phyloP scores from a whole-genome alignment of 768 basidiomycete species.

The Panaeolus cyanescens region DNA sequence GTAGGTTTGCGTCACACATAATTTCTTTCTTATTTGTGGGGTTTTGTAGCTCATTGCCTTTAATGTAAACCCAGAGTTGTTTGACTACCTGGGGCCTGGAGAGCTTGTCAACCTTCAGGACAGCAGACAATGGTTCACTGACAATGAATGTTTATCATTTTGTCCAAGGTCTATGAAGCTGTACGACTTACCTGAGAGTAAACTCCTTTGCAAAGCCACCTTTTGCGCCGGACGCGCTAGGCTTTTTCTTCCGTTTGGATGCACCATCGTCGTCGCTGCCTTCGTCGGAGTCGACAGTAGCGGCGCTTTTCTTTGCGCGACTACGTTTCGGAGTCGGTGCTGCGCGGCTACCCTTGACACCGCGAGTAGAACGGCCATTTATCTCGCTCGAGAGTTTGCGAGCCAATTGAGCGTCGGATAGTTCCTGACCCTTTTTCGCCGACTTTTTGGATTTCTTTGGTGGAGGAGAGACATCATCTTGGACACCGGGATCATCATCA shows the following conservation, averaged over 20 bases:
- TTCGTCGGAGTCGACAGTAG: constrained; percentile 54
- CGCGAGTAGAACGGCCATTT: constrained; percentile 60
- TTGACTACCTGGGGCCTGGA: constrained; percentile 93
- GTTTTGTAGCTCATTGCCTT: constrained; percentile 79
- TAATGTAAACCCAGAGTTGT: constrained; percentile 88
- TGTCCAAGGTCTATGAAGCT: constrained; percentile 8
- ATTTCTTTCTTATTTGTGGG: constrained; percentile 84
- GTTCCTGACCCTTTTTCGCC: constrained; percentile 47
- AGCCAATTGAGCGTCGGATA: constrained; percentile 72
- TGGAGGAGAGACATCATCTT: constrained; percentile 32
- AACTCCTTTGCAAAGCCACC: constrained; percentile 84
- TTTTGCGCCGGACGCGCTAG: constrained; percentile 54
- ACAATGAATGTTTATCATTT: constrained; percentile 9
- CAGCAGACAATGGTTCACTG: constrained; percentile 72
- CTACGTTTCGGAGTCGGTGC: constrained; percentile 45
- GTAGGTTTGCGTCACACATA: constrained; percentile 73
- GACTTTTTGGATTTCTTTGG: constrained; percentile 54
- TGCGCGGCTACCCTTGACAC: constrained; percentile 37
- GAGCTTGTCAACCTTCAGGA: constrained; percentile 67
- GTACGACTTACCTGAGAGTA: constrained; percentile 56
- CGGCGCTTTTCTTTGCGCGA: constrained; percentile 56
- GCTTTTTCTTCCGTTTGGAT: constrained; percentile 43
- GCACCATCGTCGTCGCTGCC: constrained; percentile 47
- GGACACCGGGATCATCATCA: no score
- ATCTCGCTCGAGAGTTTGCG: constrained; percentile 71